Percentiles rank a stretch among this genome's conserved stretches.
These are phyloP conservation scores for Hygrocybe punicea DNA, from an alignment of 768 basidiomycete species.

Conservation along the genomic window DNA sequence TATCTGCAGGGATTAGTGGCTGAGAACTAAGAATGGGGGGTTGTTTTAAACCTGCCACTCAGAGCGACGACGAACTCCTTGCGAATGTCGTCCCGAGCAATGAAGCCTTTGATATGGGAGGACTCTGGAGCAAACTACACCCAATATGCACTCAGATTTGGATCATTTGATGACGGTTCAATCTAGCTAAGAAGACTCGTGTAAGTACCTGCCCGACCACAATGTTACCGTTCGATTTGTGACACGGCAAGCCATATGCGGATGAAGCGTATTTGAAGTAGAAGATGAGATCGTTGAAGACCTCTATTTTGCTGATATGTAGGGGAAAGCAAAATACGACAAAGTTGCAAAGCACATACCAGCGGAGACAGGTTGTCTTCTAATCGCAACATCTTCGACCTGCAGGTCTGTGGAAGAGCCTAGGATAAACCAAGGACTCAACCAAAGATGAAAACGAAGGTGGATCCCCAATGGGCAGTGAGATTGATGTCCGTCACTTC, in stretches of 20 bases:
- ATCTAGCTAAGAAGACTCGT: neutral
- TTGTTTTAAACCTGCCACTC: constrained; percentile 40
- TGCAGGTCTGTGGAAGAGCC: too few relatives aligned
- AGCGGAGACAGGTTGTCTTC: too few relatives aligned
- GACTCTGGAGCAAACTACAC: constrained; percentile 35
- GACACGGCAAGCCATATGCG: constrained; percentile 25
- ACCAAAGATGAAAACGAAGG: too few relatives aligned
- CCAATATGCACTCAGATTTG: too few relatives aligned
- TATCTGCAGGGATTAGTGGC: neutral
- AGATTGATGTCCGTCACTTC: too few relatives aligned
- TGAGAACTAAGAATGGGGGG: constrained; percentile 18
- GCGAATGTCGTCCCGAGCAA: constrained; percentile 42
- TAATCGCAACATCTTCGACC: too few relatives aligned
- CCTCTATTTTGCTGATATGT: too few relatives aligned
- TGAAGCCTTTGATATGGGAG: constrained; percentile 44
- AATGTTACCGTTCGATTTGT: constrained; percentile 24
- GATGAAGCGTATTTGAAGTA: constrained; percentile 38
- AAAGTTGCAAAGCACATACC: too few relatives aligned
- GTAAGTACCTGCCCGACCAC: constrained; percentile 14
- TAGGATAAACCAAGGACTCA: too few relatives aligned
- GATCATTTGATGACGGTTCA: too few relatives aligned
- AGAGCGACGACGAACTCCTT: constrained; percentile 43
- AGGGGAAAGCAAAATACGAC: too few relatives aligned
- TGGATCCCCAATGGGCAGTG: too few relatives aligned
- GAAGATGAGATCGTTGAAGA: constrained; percentile 31